A percentile compares a stretch with the other conserved stretches of the same genome.
Conservation (phyloP, 352 stramenopile species). For the Pythium phragmitis region DNA sequence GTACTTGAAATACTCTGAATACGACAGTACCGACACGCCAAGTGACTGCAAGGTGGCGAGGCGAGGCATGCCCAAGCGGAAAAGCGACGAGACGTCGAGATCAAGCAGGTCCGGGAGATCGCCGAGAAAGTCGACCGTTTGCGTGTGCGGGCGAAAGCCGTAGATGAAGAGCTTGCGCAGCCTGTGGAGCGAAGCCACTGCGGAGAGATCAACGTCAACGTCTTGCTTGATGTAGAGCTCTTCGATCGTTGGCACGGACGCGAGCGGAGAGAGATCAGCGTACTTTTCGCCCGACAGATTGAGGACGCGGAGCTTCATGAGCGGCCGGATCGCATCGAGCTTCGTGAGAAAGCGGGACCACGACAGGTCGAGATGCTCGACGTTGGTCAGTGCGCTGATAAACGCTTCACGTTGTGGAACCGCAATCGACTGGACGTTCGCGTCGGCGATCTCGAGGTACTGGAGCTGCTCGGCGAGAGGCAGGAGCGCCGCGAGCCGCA, state of each 20-base stretch:
- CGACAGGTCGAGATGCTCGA: conserved; percentile 24
- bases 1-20: conserved; percentile 36
- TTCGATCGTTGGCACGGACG: conserved; percentile 7
- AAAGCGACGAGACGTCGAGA: conserved; percentile 28
- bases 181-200: conserved; percentile 12
- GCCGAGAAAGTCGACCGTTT: conserved; percentile 22
- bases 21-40: conserved; percentile 25
- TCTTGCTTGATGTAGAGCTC: conserved; percentile 31
- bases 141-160: conserved; percentile 25
- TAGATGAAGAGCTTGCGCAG: conserved; percentile 25
- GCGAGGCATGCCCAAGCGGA: conserved; percentile 20
- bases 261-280: conserved; percentile 17
- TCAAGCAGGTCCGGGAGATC: conserved; percentile 19
- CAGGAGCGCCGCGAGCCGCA: conserved; percentile 18
- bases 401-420: conserved; percentile 21
- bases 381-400: conserved; percentile 19
- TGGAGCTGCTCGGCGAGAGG: conserved; percentile 13
- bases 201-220: conserved; percentile 27
- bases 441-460: conserved; percentile 28
- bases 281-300: conserved; percentile 30
- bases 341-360: conserved; percentile 26
- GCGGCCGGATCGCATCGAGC: conserved; percentile 12
- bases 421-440: conserved; percentile 25
- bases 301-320: conserved; percentile 24
- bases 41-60: conserved; percentile 16